A percentile compares a stretch with the other conserved stretches of the same genome.
phyloP scores from a whole-genome alignment of 2,329 filamentous ascomycete genomes.

The Fusarium nisikadoi region DNA sequence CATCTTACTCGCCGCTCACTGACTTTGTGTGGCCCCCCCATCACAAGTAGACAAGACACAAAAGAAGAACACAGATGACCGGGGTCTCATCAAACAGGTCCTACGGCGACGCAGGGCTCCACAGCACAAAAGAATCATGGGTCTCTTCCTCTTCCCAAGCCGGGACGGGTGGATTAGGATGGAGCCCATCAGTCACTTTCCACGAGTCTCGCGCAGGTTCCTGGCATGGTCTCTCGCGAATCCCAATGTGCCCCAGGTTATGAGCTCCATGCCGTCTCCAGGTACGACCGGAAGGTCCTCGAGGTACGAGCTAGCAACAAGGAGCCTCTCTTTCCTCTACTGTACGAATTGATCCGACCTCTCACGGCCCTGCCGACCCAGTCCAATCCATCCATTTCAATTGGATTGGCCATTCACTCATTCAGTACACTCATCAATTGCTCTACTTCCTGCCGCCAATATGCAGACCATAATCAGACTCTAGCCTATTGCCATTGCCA shows the following conservation, averaged over 20 bases:
- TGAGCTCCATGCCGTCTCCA: constrained; percentile 34
- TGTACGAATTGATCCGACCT: constrained; percentile 43
- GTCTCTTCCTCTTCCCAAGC: constrained; percentile 17
- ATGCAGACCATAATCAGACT: constrained; percentile 13
- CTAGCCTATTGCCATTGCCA: constrained; percentile 19
- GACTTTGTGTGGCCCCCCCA: constrained; percentile 25
- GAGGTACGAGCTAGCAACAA: constrained; percentile 41
- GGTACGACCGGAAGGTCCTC: constrained; percentile 40
- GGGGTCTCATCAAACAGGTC: constrained; percentile 39
- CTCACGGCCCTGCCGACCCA: constrained; percentile 40
- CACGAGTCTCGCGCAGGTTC: constrained; percentile 38
- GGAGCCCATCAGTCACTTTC: constrained; percentile 30
- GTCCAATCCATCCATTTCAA: constrained; percentile 2
- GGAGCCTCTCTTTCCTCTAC: constrained; percentile 18
- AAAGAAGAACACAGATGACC: constrained; percentile 23
- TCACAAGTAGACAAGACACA: constrained; percentile 28
- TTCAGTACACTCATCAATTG: constrained; percentile 20
- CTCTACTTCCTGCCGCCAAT: constrained; percentile 16
- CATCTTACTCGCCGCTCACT: constrained; percentile 24
- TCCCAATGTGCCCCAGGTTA: constrained; percentile 40
- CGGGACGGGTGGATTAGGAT: constrained; percentile 38
- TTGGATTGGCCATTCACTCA: constrained; percentile 18
- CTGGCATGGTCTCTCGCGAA: constrained; percentile 36
- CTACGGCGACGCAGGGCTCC: constrained; percentile 33
- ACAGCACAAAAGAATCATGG: constrained; percentile 32